Conservation (phyloP, 768 basidiomycete genomes). For the Amanita fuliginea region DNA sequence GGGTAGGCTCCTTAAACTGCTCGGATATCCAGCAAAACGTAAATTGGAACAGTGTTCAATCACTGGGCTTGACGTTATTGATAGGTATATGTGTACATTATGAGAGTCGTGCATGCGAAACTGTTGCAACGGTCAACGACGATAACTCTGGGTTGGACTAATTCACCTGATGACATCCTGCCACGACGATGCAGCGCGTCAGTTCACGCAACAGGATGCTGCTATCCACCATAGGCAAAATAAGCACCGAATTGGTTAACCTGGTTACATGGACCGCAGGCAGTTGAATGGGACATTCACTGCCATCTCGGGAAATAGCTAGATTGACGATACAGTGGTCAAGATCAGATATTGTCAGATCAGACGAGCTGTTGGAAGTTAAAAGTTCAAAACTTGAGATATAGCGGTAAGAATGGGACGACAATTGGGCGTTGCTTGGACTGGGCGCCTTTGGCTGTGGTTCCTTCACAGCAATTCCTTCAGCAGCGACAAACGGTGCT, state of each 20-base stretch:
- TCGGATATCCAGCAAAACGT: slow-evolving; percentile 56
- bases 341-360: slow-evolving; percentile 59
- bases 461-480: not conserved
- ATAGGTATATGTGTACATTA: slow-evolving; percentile 53
- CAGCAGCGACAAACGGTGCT: not conserved
- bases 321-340: slow-evolving; percentile 65
- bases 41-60: slow-evolving; percentile 66
- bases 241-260: slow-evolving; percentile 46
- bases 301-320: slow-evolving; percentile 8
- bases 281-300: slow-evolving; percentile 16
- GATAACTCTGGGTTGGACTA: not conserved
- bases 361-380: slow-evolving; percentile 26
- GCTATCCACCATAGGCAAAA: slow-evolving; percentile 56
- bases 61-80: slow-evolving; percentile 60
- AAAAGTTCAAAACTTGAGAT: slow-evolving; percentile 30
- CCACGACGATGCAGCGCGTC: slow-evolving; percentile 47
- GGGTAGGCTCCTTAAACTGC: slow-evolving; percentile 7
- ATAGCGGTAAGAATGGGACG: slow-evolving; percentile 32
- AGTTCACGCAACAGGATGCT: slow-evolving; percentile 67
- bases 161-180: slow-evolving; percentile 75
- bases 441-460: not conserved
- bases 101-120: slow-evolving; percentile 81
- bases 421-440: slow-evolving; percentile 23
- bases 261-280: slow-evolving; percentile 59
- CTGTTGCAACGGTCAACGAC: slow-evolving; percentile 24